Conservation (phyloP, 768 basidiomycete species). For the Pilatotrama ljubarskyi region DNA sequence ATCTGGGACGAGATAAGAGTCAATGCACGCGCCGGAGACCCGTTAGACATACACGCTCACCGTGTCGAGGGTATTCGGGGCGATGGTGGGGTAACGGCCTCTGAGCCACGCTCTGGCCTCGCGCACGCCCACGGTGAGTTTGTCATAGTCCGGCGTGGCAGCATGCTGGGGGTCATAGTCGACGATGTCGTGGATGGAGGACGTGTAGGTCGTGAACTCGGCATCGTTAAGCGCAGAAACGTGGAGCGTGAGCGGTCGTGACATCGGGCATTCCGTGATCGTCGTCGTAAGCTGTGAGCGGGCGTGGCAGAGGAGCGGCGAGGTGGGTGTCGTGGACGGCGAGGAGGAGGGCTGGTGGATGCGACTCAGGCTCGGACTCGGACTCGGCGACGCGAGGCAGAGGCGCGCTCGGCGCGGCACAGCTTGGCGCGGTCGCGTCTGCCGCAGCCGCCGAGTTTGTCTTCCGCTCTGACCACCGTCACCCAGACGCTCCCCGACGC, state of each 20-base stretch:
- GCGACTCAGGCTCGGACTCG: too few species aligned
- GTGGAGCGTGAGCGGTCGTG: conserved; percentile 62
- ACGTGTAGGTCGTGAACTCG: conserved; percentile 70
- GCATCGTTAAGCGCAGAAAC: conserved; percentile 73
- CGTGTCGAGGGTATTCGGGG: conserved; percentile 54
- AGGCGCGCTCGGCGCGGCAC: conserved; percentile 16
- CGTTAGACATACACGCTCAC: conserved; percentile 39
- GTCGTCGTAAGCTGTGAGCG: neutral
- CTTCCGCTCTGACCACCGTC: conserved; percentile 3
- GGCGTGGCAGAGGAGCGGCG: too few species aligned
- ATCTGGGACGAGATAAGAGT: conserved; percentile 44
- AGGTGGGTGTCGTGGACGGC: too few species aligned
- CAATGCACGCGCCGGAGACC: neutral
- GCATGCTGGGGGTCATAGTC: conserved; percentile 23
- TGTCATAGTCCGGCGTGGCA: conserved; percentile 56
- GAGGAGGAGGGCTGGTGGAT: too few species aligned
- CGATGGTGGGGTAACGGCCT: conserved; percentile 62
- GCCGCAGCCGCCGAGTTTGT: neutral
- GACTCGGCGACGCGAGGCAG: conserved; percentile 4
- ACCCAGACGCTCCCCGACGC: neutral
- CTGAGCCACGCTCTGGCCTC: conserved; percentile 77
- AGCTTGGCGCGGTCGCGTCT: conserved; percentile 6
- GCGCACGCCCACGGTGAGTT: conserved; percentile 53
- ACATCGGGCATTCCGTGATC: conserved; percentile 33
- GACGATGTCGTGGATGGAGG: conserved; percentile 47